A percentile compares a stretch with the other conserved stretches of the same genome.
These are phyloP conservation scores for Colletotrichum salicis DNA, from an alignment of 2,329 filamentous ascomycete species.

Conservation along the genomic window DNA sequence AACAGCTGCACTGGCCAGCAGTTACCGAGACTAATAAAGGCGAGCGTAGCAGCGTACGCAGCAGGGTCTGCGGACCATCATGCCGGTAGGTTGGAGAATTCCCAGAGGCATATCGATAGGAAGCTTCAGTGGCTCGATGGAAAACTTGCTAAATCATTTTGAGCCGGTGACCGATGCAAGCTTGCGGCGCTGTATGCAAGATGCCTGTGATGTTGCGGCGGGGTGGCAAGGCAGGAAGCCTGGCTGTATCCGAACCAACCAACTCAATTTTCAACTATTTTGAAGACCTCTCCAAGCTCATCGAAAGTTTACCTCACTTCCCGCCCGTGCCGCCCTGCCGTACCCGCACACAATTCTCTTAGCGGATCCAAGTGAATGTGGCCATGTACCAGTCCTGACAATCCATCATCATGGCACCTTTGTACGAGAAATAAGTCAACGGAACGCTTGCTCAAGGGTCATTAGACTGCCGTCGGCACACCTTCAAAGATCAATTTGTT, in stretches of 20 bases:
- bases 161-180: not conserved
- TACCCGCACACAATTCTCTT: too few species aligned
- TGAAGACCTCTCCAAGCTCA: too few species aligned
- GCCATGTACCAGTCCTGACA: too few species aligned
- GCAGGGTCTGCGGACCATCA: not conserved
- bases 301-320: too few species aligned
- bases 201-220: conserved; percentile 1
- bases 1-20: not conserved
- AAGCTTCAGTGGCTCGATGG: conserved; percentile 1
- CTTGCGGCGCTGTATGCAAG: conserved; percentile 6
- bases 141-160: not conserved
- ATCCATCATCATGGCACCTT: too few species aligned
- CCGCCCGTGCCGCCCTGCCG: too few species aligned
- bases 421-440: too few species aligned
- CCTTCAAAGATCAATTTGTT: too few species aligned
- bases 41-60: not conserved
- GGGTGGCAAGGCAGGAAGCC: not conserved
- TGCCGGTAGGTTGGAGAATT: conserved; percentile 5
- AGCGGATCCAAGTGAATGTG: too few species aligned
- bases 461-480: too few species aligned
- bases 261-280: not conserved
- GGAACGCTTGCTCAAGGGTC: too few species aligned
- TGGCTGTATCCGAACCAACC: not conserved
- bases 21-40: not conserved
- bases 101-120: not conserved